Evolutionary conservation across 306 rosid species (phyloP).

Genomic region (Astragalus glycyphyllos): DNA sequence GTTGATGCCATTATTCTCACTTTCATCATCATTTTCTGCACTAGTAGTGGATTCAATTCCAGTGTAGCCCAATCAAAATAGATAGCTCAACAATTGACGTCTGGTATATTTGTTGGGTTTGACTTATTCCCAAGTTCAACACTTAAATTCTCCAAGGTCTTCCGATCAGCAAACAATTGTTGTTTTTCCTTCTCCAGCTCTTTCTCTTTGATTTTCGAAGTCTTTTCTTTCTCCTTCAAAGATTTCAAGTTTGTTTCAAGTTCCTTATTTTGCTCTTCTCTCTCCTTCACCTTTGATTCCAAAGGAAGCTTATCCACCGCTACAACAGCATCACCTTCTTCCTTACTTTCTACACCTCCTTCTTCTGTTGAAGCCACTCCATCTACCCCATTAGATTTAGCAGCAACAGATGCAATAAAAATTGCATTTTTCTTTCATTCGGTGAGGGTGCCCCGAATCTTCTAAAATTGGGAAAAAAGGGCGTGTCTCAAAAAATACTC

Average conservation of each 20-base stretch:
- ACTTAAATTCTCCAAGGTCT: slow-evolving; percentile 57
- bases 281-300: slow-evolving; percentile 84
- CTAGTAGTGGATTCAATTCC: no score
- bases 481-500: no score
- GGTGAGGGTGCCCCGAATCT: no score
- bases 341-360: slow-evolving; percentile 43
- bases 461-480: no score
- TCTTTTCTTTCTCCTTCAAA: slow-evolving; percentile 71
- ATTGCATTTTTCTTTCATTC: slow-evolving; percentile 30
- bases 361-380: slow-evolving; percentile 36
- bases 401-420: slow-evolving; percentile 42
- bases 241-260: slow-evolving; percentile 65
- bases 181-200: slow-evolving; percentile 72
- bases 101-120: no score
- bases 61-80: no score
- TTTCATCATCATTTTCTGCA: no score
- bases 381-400: slow-evolving; percentile 32
- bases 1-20: no score
- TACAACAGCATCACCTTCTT: slow-evolving; percentile 45
- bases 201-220: slow-evolving; percentile 62
- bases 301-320: slow-evolving; percentile 75
- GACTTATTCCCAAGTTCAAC: slow-evolving; percentile 66
- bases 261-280: slow-evolving; percentile 71
- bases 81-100: no score
- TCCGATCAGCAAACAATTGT: slow-evolving; percentile 61